A percentile compares a stretch with the other conserved stretches of the same genome.
Evolutionary conservation across 2,329 filamentous ascomycete species (phyloP).

Genomic region (Metarhizium sp.): DNA sequence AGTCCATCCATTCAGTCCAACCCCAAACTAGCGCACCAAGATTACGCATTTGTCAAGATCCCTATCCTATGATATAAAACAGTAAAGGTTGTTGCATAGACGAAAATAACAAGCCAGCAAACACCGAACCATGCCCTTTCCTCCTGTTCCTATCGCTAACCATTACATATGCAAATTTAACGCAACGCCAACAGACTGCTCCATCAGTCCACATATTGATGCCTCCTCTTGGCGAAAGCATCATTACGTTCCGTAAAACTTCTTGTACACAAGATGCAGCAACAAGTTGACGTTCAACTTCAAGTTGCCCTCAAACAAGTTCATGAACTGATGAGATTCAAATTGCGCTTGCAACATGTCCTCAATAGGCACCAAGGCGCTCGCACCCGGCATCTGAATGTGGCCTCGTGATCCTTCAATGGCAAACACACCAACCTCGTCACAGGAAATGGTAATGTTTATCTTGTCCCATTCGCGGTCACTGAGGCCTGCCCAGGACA

Average conservation of each 20-base stretch:
- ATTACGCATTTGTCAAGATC: background rate
- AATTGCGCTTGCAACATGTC: constrained; percentile 95
- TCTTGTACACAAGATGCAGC: constrained; percentile 95
- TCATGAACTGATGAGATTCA: constrained; percentile 93
- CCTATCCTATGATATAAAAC: background rate
- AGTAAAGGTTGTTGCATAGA: background rate
- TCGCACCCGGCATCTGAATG: constrained; percentile 93
- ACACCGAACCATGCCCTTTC: constrained; percentile 4
- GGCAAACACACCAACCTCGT: constrained; percentile 88
- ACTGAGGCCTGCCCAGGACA: constrained; percentile 77
- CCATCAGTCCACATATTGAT: background rate
- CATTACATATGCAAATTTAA: constrained; percentile 1
- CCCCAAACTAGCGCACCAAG: background rate
- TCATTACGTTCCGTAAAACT: constrained; percentile 72
- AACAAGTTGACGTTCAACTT: constrained; percentile 94
- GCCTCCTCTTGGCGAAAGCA: background rate
- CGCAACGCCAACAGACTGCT: background rate
- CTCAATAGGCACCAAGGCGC: constrained; percentile 79
- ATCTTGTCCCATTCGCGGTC: constrained; percentile 84
- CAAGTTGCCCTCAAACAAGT: constrained; percentile 76
- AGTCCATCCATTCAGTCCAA: background rate
- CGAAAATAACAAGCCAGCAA: background rate
- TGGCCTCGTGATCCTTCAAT: constrained; percentile 84
- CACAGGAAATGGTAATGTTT: constrained; percentile 88
- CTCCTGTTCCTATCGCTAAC: background rate